Evolutionary conservation across 352 stramenopile genomes (phyloP), one percentile per base, ranked within the genome.

Genomic region (Pythium oligandrum): DNA sequence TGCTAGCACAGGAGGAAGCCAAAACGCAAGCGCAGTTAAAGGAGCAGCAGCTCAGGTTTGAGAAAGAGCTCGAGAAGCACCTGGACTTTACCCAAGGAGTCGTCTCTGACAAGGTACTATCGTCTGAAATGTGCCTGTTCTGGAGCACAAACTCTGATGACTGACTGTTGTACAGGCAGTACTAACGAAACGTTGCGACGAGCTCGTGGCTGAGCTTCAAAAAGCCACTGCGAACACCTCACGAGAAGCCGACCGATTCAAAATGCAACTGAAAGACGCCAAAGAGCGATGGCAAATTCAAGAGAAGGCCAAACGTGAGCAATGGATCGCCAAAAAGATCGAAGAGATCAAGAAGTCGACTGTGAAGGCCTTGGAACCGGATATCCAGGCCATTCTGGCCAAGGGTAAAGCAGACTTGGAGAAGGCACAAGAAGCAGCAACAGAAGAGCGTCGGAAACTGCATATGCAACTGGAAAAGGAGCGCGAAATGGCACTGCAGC

Each of bases 271-370:
- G 39, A 89, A 88, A 53, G 73, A 90, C 48, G 82, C 79, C 31
- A 88, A 88, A 53, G 70, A 90, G 34, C 62, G 73, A n/a, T 93
- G 82, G 82, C 37, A 62, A 33, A 61, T 71, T 2, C 75, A 89
- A 49, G 82, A 93, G 47, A 90, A 89, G 44, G 59, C 70, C 26
- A 71, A 75, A 10, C 75, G 82, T 40, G 79, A 90, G 35, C 75
- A 93, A 46, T 93, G 79, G 82, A 84, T 92, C 55, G 60, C 71
- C 11, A 88, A 89, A 53, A 92, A 93, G 62, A 93, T 79, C 1
- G 82, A 89, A 42, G 82, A 93, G 59, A 90, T 90, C 58, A 93
- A 93, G 62, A 93, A 90, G 50, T 83, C 73, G 35, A 90, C 82
- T 0, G 72, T 93, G 17, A 78, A 83, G 44, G 79, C 82, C 4